Evolutionary conservation across 2,329 filamentous ascomycete species (phyloP).

Genomic region (Aschersonia sp.): DNA sequence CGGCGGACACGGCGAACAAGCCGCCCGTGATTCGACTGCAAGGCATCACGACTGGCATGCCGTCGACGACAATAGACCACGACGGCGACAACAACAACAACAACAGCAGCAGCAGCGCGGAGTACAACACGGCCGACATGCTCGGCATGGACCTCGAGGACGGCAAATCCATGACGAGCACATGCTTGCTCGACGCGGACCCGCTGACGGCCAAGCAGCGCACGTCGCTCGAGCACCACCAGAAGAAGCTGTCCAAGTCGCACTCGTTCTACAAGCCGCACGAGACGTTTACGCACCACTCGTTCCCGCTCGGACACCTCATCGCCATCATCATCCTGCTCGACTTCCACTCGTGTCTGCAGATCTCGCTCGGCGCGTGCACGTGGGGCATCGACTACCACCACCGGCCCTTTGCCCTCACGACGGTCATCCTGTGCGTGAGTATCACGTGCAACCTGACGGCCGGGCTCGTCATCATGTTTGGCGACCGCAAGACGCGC

Average conservation of each 20-base stretch:
- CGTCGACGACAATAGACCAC: constrained; percentile 5
- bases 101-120: constrained; percentile 5
- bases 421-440: constrained; percentile 66
- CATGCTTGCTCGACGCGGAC: constrained; percentile 34
- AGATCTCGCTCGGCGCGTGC: constrained; percentile 63
- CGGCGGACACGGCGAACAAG: neutral
- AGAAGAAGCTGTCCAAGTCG: constrained; percentile 64
- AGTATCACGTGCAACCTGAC: constrained; percentile 66
- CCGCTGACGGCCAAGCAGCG: constrained; percentile 55
- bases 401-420: constrained; percentile 54
- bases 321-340: constrained; percentile 66
- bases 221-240: constrained; percentile 57
- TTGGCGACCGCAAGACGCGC: constrained; percentile 61
- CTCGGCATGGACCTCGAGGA: constrained; percentile 22
- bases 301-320: constrained; percentile 62
- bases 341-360: constrained; percentile 65
- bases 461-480: constrained; percentile 60
- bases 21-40: neutral
- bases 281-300: constrained; percentile 67
- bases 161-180: constrained; percentile 16
- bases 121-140: neutral
- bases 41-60: neutral
- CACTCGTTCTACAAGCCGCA: constrained; percentile 86
- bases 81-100: constrained; percentile 22
- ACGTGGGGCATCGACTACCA: constrained; percentile 70